Evolutionary conservation across 495 filamentous ascomycete species (phyloP).

Genomic region (Aspergillus cavernicola): DNA sequence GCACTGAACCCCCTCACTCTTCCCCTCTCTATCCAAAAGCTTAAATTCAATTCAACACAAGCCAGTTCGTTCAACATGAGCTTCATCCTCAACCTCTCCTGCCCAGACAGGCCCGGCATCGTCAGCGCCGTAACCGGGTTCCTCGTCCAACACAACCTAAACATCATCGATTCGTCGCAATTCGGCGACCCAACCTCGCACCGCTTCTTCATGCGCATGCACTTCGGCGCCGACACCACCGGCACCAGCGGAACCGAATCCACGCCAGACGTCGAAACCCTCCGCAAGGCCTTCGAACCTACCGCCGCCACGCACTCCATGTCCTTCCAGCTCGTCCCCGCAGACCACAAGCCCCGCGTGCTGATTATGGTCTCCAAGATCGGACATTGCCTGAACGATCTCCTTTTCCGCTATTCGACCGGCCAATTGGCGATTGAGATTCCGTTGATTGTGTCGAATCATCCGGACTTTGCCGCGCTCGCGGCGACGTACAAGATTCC

Average conservation of each 20-base stretch:
- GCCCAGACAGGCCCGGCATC: conserved; percentile 71
- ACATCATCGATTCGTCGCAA: conserved; percentile 72
- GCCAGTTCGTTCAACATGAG: conserved; percentile 36
- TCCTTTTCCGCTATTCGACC: conserved; percentile 66
- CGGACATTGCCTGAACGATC: conserved; percentile 74
- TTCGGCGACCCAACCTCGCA: conserved; percentile 62
- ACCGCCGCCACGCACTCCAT: conserved; percentile 55
- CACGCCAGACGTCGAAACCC: conserved; percentile 29
- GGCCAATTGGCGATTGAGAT: conserved; percentile 61
- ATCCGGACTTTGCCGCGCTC: conserved; percentile 63
- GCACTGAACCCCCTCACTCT: not conserved
- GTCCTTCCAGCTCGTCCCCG: conserved; percentile 60
- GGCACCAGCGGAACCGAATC: conserved; percentile 29
- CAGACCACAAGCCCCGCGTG: conserved; percentile 59
- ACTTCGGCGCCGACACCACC: conserved; percentile 52
- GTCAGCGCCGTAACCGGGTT: conserved; percentile 72
- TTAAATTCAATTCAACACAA: conserved; percentile 32
- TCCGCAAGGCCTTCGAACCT: conserved; percentile 44
- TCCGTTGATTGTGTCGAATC: conserved; percentile 66
- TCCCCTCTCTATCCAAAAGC: not conserved
- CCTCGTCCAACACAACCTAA: conserved; percentile 61
- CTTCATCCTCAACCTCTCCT: conserved; percentile 71
- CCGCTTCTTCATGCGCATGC: conserved; percentile 76
- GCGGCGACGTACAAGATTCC: conserved; percentile 66
- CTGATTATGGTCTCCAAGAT: conserved; percentile 82